Evolutionary conservation across 2,329 filamentous ascomycete genomes (phyloP), one percentile per base, ranked within the genome.

Genomic region (Penicillium fuscoglaucum): DNA sequence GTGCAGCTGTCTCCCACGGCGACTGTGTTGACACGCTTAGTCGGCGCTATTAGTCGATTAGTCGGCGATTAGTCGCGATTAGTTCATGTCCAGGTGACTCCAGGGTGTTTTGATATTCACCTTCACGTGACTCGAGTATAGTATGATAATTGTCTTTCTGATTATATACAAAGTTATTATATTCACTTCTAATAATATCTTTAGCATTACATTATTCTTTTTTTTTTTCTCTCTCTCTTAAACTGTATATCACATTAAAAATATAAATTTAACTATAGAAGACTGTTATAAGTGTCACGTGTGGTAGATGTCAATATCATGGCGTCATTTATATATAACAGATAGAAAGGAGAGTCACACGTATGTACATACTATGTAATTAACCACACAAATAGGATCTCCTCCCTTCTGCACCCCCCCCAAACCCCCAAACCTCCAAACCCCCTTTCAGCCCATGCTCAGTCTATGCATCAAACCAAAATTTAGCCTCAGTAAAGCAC

Each of bases 271-370:
- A 40, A 13, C n/a, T 6, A 3, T 13, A 21, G 39, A 6, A 13
- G 12, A 19, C 39, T 17, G 41, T 9, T 24, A 8, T 31, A 35
- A 7, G 17, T 35, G 3, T 49, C 31, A 49, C 15, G 33, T 50
- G 33, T 7, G 13, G 48, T 35, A 12, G 12, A 53, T 53, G 24
- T 9, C 8, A 24, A 53, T n/a, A 46, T 35, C 51, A 53, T 53
- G 51, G 40, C 51, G 51, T 53, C 51, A 53, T 53, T 17, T 53
- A 28, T 46, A 53, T 53, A 47, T 35, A 53, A 31, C 26, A n/a
- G 7, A 33, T 13, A 33, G 31, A 15, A 33, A 15, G 7, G 15
- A 37, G 33, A 21, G 28, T 52, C 37, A 53, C 29, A 35, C 15
- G 6, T 28, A 37, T 47, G 40, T 46, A 37, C n/a, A 12, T 28